Evolutionary conservation across 306 rosid genomes (phyloP).

Genomic region (Trifolium repens): DNA sequence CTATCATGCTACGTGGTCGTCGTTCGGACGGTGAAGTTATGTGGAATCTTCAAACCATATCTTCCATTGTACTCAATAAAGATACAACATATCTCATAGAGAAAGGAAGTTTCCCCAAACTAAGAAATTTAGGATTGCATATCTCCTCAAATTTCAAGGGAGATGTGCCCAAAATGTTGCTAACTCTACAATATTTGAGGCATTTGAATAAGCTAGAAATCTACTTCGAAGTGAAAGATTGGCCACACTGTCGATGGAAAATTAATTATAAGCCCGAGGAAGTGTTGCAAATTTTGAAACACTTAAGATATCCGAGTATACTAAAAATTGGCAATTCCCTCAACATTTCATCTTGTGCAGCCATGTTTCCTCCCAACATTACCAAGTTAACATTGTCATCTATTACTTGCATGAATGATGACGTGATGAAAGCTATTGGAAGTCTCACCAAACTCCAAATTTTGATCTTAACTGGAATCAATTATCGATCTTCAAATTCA

Average conservation of each 20-base stretch:
- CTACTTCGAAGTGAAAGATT: rapidly evolving
- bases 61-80: neutral
- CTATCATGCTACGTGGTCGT: neutral
- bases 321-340: neutral
- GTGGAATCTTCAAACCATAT: constrained; percentile 38
- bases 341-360: neutral
- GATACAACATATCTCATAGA: neutral
- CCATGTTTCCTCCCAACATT: constrained; percentile 8
- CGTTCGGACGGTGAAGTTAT: neutral
- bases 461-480: neutral
- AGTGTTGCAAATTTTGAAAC: neutral
- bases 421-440: constrained; percentile 9
- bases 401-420: neutral
- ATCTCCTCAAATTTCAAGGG: neutral
- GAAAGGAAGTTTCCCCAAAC: constrained; percentile 9
- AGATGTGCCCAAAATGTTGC: neutral
- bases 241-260: neutral
- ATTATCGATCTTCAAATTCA: neutral
- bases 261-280: neutral
- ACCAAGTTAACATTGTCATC: neutral
- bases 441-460: constrained; percentile 27
- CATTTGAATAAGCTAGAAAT: constrained; percentile 22
- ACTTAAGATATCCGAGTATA: neutral
- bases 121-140: neutral
- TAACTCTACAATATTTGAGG: neutral